These are phyloP conservation scores for Rosa lucieae DNA, from an alignment of 306 rosid species.

Conservation along the genomic window DNA sequence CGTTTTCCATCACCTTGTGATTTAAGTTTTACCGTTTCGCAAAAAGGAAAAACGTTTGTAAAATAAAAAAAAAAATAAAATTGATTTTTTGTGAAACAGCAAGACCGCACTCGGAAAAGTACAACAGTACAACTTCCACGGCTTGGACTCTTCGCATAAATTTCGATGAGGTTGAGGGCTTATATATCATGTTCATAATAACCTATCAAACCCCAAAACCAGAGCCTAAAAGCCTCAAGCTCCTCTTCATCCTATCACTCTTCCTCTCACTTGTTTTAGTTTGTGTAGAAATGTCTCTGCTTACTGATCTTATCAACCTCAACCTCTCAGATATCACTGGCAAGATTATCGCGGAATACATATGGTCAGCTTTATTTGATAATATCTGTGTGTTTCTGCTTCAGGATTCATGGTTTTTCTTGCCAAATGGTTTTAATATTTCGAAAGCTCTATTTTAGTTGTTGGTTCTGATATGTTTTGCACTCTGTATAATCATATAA, in stretches of 20 bases:
- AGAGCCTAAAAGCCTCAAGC: background rate
- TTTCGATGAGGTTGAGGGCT: background rate
- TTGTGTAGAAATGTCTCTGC: slow-evolving; percentile 2
- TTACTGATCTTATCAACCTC: slow-evolving; percentile 46
- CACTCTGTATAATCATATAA: background rate
- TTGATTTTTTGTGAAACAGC: background rate
- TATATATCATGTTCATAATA: background rate
- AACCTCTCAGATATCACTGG: slow-evolving; percentile 43
- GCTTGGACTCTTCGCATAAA: background rate
- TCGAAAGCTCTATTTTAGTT: background rate
- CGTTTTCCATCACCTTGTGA: background rate
- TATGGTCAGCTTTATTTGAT: slow-evolving; percentile 47
- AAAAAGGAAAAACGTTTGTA: background rate
- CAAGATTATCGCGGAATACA: slow-evolving; percentile 62
- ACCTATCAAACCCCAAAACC: background rate
- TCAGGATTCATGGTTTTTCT: background rate
- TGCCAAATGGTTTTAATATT: background rate
- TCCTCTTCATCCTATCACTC: background rate
- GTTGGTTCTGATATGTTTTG: background rate
- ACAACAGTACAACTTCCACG: slow-evolving; percentile 6
- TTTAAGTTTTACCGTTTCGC: background rate
- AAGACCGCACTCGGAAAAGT: background rate
- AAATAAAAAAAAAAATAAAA: no score
- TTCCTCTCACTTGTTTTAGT: background rate
- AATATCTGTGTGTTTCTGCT: background rate